Percentiles rank a stretch among this genome's conserved stretches.
Evolutionary conservation across 495 filamentous ascomycete genomes (phyloP).

Genomic region (Cercophora samala): DNA sequence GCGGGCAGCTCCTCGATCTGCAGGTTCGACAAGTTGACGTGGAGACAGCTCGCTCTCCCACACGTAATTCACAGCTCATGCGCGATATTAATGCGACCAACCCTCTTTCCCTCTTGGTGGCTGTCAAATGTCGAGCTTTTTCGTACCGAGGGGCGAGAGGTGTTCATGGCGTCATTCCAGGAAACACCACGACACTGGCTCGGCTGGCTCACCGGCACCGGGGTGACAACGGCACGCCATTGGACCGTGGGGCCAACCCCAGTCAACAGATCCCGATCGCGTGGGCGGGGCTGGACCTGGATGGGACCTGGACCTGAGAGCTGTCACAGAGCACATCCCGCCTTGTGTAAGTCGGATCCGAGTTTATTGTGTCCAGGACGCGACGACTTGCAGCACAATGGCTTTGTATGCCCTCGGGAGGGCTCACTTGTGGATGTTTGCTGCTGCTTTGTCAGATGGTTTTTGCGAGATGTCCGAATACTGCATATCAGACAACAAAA

Average conservation of each 20-base stretch:
- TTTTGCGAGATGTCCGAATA: background rate
- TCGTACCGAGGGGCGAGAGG: background rate
- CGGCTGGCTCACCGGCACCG: background rate
- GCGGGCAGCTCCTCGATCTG: background rate
- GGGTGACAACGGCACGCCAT: slow-evolving; percentile 2
- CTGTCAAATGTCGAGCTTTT: background rate
- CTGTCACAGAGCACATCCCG: background rate
- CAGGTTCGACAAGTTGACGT: slow-evolving; percentile 5
- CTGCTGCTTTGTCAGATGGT: slow-evolving; percentile 4
- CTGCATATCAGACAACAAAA: background rate
- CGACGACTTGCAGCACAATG: too few relatives aligned
- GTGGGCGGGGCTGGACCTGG: background rate
- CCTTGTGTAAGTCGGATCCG: background rate
- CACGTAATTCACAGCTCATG: background rate
- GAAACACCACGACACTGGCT: background rate
- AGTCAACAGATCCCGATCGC: slow-evolving; percentile 4
- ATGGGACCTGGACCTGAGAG: background rate
- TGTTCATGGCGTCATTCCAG: slow-evolving; percentile 2
- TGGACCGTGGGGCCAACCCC: background rate
- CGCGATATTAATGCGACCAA: slow-evolving; percentile 3
- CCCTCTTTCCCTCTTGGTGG: background rate
- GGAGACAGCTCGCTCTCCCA: slow-evolving; percentile 2
- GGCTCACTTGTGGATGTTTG: background rate
- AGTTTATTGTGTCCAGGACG: background rate
- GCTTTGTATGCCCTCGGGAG: slow-evolving; percentile 1